Evolutionary conservation across 768 basidiomycete species (phyloP), one percentile per base, ranked within the genome.

Genomic region (Tricholoma saponaceum): DNA sequence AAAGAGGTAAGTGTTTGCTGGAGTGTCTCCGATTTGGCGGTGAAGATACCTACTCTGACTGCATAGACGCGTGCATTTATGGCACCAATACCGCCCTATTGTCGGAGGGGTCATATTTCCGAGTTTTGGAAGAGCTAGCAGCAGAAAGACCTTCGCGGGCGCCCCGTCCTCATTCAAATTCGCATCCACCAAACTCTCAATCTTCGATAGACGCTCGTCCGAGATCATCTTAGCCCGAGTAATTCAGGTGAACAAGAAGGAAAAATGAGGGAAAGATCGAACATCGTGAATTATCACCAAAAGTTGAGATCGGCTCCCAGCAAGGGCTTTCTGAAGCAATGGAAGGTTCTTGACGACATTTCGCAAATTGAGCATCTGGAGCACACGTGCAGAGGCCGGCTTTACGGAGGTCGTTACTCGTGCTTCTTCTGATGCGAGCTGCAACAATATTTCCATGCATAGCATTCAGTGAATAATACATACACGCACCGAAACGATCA

Each of bases 21-120:
- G n/a, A 2, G 30, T 39, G 60, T 50, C 32, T 18, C 25, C 9
- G 39, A 37, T 18, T 8, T 46, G 32, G 44, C 47, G 26, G 47
- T 35, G n/a, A 35, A 25, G 23, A 25, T 35, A 25, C 23, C n/a
- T 30, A 35, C 49, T 54, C 85, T 91, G 57, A 98, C 89, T 2
- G 95, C 95, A 71, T 94, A 99, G 22, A 98, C 87, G 52, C 87
- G 83, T 5, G 88, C 83, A 65, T 91, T 93, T 20, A 90, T 79
- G 1, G 86, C 86, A 5, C 78, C 82, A 22, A 93, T 78, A 8
- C 90, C 88, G 35, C 85, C 83, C 89, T 90, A 28, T 56, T n/a
- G 58, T 18, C 16, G 22, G 16, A 20, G 56, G 46, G 49, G 56
- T 13, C n/a, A 25, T 14, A 25, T n/a, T 5, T 23, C 12, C 28